phyloP scores from a whole-genome alignment of 345 rosid genomes.

The Sisymbrium irio region DNA sequence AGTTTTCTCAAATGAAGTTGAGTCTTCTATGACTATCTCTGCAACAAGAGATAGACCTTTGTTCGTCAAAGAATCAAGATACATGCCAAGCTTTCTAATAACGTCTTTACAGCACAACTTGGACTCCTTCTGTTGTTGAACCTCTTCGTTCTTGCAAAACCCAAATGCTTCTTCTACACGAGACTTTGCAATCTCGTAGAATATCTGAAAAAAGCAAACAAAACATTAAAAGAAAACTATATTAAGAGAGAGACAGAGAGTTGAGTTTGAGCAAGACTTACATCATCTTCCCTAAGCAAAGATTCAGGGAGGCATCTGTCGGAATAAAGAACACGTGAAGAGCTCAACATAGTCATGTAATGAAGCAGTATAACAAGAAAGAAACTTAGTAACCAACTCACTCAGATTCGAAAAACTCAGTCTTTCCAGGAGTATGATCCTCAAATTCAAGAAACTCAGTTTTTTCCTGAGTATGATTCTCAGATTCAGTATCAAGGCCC shows the following conservation, averaged over 20 bases:
- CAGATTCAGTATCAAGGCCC: conserved; percentile 45
- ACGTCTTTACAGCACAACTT: conserved; percentile 32
- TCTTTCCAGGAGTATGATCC: conserved; percentile 32
- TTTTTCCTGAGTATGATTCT: conserved; percentile 31
- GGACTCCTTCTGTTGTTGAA: conserved; percentile 28
- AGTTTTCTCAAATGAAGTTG: conserved; percentile 50
- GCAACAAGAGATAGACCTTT: conserved; percentile 61
- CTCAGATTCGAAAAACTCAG: conserved; percentile 45
- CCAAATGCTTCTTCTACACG: conserved; percentile 67
- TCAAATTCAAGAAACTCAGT: conserved; percentile 45
- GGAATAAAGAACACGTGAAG: not conserved
- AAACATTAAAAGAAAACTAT: not conserved
- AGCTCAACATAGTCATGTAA: not conserved
- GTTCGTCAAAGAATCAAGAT: conserved; percentile 56
- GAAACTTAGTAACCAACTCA: conserved; percentile 31
- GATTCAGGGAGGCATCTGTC: conserved; percentile 67
- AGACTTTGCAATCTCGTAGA: conserved; percentile 51
- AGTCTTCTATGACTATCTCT: conserved; percentile 46
- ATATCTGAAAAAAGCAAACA: conserved; percentile 44
- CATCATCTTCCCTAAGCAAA: conserved; percentile 81
- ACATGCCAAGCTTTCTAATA: conserved; percentile 37
- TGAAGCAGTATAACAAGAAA: not conserved
- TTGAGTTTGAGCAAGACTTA: conserved; percentile 37
- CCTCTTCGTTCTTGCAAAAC: conserved; percentile 29
- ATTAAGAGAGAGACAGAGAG: not conserved